phyloP scores from a whole-genome alignment of 1,139 yeast species.

The Saccharomyces uvarum region DNA sequence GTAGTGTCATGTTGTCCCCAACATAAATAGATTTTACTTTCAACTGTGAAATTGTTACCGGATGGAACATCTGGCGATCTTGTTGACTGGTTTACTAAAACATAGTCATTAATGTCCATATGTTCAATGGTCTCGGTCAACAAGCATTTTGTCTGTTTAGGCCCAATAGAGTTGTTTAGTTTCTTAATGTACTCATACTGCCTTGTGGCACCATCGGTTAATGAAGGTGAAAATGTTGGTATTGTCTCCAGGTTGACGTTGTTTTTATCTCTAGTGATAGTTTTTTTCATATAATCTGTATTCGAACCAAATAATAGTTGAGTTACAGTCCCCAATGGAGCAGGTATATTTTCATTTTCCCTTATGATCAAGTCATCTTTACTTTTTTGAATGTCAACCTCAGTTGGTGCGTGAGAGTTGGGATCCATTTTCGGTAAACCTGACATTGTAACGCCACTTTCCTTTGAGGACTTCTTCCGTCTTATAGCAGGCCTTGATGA shows the following conservation, averaged over 20 bases:
- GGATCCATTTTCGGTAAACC: constrained; percentile 46
- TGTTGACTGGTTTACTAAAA: constrained; percentile 59
- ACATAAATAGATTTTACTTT: constrained; percentile 55
- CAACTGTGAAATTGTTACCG: constrained; percentile 72
- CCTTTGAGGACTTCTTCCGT: constrained; percentile 18
- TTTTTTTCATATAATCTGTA: constrained; percentile 45
- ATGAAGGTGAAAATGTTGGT: constrained; percentile 36
- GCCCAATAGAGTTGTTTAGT: constrained; percentile 77
- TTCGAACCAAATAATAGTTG: constrained; percentile 69
- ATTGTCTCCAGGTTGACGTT: constrained; percentile 61
- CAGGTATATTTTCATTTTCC: constrained; percentile 44
- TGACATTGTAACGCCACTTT: constrained; percentile 7
- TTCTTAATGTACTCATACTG: constrained; percentile 73
- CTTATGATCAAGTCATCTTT: constrained; percentile 58
- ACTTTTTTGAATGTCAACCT: constrained; percentile 43
- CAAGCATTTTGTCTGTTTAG: constrained; percentile 82
- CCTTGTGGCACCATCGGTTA: constrained; percentile 37
- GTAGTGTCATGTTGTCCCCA: constrained; percentile 78
- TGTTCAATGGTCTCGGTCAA: constrained; percentile 64
- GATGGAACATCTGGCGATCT: constrained; percentile 93
- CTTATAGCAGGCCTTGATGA: constrained; percentile 3
- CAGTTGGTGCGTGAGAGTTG: constrained; percentile 47
- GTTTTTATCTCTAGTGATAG: constrained; percentile 54
- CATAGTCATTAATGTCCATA: constrained; percentile 49
- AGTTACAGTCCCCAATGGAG: constrained; percentile 77